These are phyloP conservation scores for Cystobasidiaceae sp. DNA, from an alignment of 1,284 basidiomycete genomes.

Conservation along the genomic window DNA sequence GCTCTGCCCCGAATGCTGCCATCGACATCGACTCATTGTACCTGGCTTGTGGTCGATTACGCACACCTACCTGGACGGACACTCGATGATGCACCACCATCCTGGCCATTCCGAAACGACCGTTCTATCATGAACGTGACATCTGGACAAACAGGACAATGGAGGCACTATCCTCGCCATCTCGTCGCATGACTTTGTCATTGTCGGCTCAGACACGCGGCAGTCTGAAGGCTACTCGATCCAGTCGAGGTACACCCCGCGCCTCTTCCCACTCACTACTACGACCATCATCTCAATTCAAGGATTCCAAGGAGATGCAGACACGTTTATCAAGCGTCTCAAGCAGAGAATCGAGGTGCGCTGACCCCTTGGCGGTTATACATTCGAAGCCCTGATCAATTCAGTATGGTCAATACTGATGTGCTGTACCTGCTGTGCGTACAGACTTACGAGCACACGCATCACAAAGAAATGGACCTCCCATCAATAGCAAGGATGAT, in stretches of 20 bases:
- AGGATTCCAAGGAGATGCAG: slow-evolving; percentile 90
- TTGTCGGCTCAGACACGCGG: slow-evolving; percentile 89
- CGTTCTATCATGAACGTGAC: too few relatives aligned
- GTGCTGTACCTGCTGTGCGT: too few relatives aligned
- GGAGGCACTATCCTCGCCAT: slow-evolving; percentile 92
- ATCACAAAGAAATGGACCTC: slow-evolving; percentile 87
- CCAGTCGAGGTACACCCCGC: slow-evolving; percentile 91
- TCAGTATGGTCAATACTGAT: too few relatives aligned
- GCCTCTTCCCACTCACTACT: slow-evolving; percentile 83
- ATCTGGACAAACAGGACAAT: slow-evolving; percentile 55
- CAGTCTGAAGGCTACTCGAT: slow-evolving; percentile 92
- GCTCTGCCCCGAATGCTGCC: too few relatives aligned
- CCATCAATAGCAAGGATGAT: slow-evolving; percentile 87
- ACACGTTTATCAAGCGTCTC: slow-evolving; percentile 90
- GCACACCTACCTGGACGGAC: slow-evolving; percentile 5
- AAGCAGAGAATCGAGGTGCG: slow-evolving; percentile 83
- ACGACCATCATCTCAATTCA: slow-evolving; percentile 86
- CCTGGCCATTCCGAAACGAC: too few relatives aligned
- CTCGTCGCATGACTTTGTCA: slow-evolving; percentile 81
- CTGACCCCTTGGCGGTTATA: too few relatives aligned
- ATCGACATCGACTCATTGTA: too few relatives aligned
- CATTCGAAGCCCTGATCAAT: too few relatives aligned
- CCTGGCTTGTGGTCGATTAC: slow-evolving; percentile 1
- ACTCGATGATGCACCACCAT: too few relatives aligned
- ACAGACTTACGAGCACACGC: slow-evolving; percentile 91